Base-by-base conservation (phyloP, 441 rosid species). In the Lepidium campestre region DNA sequence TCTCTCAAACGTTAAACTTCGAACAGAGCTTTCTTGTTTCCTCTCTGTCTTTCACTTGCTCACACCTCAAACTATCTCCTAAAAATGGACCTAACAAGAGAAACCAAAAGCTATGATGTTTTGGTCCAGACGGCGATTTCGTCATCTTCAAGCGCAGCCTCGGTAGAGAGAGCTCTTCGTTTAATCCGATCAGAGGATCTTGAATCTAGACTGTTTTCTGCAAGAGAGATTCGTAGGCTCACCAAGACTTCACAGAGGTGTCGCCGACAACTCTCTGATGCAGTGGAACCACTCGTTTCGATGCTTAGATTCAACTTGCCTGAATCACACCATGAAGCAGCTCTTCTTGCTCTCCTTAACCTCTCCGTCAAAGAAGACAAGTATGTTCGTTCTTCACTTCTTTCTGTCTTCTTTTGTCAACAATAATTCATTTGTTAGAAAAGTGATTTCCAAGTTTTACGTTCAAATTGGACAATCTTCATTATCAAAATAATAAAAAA, bases 281-380 rank as follows among this genome's bases (percentile, higher is more conserved):
- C 91, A 32, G 82, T 93, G 19, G 41, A 57, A 14, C 93, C 91
- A 4, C 90, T 93, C 8, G 97, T 93, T 55, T 82, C 86, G 27
- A 86, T 90, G 96, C 91, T 90, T 52, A 74, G 73, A 31, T 22
- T 54, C 31, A 82, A 78, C 58, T 79, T 80, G 3, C 74, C 70
- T 12, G 79, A 80, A 45, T 76, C 78, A 15, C 72, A 82, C 61
- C 77, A 73, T 63, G 86, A 87, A 72, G 78, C 93, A 5, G 96
- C 96, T 27, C 81, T 91, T 13, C 86, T 89, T 40, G 97, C 98
- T 20, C 94, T 93, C 37, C 91, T 90, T 57, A 93, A 93, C 72
- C 92, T 93, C 18, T 96, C 96, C 72, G 90, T 91, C 57, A 85
- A 91, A 77, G 93, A 91, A 47, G 95, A 89, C 69, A 85, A 70